A percentile compares a stretch with the other conserved stretches of the same genome.
These are phyloP conservation scores for Populus deltoides DNA, from an alignment of 345 rosid genomes.

Conservation along the genomic window DNA sequence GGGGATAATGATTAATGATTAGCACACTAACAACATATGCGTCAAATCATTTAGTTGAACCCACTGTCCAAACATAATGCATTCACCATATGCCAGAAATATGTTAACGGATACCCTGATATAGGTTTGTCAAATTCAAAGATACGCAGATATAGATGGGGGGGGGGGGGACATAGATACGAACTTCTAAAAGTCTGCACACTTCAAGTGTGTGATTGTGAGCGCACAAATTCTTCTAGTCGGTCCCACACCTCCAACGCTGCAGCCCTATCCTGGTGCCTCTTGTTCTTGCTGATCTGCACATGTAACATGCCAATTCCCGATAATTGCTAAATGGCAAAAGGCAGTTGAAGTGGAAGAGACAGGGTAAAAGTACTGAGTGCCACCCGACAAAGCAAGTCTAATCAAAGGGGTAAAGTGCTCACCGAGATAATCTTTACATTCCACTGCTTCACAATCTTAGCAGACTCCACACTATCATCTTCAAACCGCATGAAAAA, in stretches of 20 bases:
- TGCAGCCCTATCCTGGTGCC: conserved; percentile 94
- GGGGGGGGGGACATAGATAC: conserved; percentile 14
- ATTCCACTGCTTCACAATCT: conserved; percentile 96
- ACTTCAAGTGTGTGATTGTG: conserved; percentile 70
- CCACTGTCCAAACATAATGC: not conserved
- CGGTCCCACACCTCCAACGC: conserved; percentile 97
- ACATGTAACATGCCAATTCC: not conserved
- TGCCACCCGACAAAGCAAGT: conserved; percentile 14
- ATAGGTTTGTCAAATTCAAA: not conserved
- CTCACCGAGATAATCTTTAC: conserved; percentile 93
- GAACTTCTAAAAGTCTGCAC: conserved; percentile 20
- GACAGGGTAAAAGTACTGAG: not conserved
- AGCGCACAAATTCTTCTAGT: conserved; percentile 82
- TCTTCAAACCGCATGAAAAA: conserved; percentile 94
- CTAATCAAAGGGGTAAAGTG: not conserved
- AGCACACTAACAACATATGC: not conserved
- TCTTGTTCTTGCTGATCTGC: conserved; percentile 96
- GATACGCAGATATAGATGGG: not conserved
- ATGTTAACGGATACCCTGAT: not conserved
- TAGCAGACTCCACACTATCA: conserved; percentile 90
- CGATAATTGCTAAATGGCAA: too few species aligned
- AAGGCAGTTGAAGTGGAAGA: not conserved
- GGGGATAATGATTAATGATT: not conserved
- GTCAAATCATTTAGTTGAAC: not conserved
- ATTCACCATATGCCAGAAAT: not conserved